A percentile compares a stretch with the other conserved stretches of the same genome.
Conservation (phyloP, 257 asterid species). For the Nicotiana undulata region DNA sequence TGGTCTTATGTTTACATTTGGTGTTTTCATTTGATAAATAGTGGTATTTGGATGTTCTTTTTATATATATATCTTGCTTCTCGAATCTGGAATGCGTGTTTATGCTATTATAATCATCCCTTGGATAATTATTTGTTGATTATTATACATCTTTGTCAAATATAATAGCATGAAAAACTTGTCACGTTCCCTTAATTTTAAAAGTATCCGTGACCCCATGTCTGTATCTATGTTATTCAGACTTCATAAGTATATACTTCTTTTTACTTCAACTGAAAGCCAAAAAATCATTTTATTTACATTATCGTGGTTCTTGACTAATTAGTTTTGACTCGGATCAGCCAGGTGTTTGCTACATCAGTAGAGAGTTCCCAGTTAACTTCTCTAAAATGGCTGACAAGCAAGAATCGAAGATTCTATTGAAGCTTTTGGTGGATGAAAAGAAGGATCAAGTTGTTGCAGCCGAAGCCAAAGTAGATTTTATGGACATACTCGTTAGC, state of each 20-base stretch:
- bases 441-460: not conserved
- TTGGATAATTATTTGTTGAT: not conserved
- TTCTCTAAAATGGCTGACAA: not conserved
- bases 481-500: constrained; percentile 10
- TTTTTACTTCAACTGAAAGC: not conserved
- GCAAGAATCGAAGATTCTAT: not conserved
- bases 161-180: not conserved
- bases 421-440: constrained; percentile 5
- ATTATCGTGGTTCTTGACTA: not conserved
- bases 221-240: not conserved
- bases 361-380: not conserved
- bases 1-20: too few relatives aligned
- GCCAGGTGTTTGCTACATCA: not conserved
- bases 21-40: too few relatives aligned
- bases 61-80: too few relatives aligned
- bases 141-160: not conserved
- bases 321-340: not conserved
- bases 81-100: too few relatives aligned
- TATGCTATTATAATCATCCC: not conserved
- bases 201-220: not conserved
- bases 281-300: not conserved
- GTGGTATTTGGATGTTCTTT: too few relatives aligned
- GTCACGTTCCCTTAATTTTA: not conserved
- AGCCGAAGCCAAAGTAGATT: constrained; percentile 3
- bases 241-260: not conserved